phyloP scores from a whole-genome alignment of 208 protist species.

The Trypanosoma caninum region DNA sequence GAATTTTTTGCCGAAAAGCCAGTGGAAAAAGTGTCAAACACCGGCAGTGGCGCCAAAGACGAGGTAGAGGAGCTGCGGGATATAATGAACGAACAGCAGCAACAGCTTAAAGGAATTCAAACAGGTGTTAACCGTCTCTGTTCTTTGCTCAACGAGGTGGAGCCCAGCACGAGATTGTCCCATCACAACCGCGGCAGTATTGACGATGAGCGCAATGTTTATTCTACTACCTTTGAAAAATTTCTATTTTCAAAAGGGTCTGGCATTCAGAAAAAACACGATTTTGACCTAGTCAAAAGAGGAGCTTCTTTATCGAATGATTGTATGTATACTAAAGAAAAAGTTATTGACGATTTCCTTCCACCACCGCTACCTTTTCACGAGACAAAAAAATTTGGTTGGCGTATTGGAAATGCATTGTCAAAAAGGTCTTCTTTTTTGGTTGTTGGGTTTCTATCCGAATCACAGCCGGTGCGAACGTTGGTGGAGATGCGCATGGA shows the following conservation, averaged over 20 bases:
- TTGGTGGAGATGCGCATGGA: conserved; percentile 15
- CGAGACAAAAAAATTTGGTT: neutral
- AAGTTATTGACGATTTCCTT: neutral
- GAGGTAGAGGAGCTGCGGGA: conserved; percentile 2
- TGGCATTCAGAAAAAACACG: neutral
- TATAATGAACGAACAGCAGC: conserved; percentile 15
- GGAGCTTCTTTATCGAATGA: neutral
- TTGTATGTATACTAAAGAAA: neutral
- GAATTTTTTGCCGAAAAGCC: neutral
- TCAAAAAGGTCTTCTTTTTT: neutral
- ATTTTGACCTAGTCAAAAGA: neutral
- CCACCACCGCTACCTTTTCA: conserved; percentile 6
- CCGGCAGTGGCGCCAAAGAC: neutral
- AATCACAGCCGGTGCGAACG: conserved; percentile 3
- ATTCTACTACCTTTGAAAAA: neutral
- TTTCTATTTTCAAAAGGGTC: neutral
- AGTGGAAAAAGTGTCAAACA: neutral
- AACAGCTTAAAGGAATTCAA: conserved; percentile 8
- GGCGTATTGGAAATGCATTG: neutral
- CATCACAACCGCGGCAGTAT: no score
- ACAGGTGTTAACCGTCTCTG: conserved; percentile 5
- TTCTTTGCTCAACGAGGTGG: neutral
- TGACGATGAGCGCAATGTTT: neutral
- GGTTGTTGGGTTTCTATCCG: neutral
- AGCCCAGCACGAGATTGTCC: neutral